Evolutionary conservation across 306 rosid species (phyloP).

Genomic region (Dicorynia guianensis): DNA sequence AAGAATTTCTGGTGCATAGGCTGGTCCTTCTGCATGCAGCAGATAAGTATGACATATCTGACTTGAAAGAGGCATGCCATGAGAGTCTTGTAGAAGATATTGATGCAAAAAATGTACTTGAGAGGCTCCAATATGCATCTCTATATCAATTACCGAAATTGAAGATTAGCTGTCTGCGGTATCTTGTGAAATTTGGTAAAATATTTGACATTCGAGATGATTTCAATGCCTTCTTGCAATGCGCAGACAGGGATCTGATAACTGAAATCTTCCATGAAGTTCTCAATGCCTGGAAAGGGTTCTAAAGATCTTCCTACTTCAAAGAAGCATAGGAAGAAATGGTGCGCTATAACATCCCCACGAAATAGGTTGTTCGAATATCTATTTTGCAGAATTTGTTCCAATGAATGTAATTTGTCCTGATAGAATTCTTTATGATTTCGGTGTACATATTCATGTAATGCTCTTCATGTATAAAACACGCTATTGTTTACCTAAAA

Average conservation of each 20-base stretch:
- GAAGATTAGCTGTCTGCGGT: constrained; percentile 75
- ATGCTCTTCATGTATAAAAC: constrained; percentile 45
- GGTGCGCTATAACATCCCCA: constrained; percentile 37
- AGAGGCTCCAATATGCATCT: constrained; percentile 91
- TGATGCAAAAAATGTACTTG: constrained; percentile 88
- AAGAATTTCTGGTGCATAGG: constrained; percentile 79
- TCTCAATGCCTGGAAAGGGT: constrained; percentile 91
- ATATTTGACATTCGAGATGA: constrained; percentile 79
- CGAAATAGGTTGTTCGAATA: constrained; percentile 51
- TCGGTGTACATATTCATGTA: constrained; percentile 48
- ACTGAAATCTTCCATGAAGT: constrained; percentile 86
- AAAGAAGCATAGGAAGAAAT: constrained; percentile 21
- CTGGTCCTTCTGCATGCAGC: constrained; percentile 87
- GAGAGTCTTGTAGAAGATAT: constrained; percentile 94
- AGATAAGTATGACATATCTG: constrained; percentile 88
- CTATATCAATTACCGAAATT: constrained; percentile 75
- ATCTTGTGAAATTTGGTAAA: constrained; percentile 96
- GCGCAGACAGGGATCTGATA: constrained; percentile 87
- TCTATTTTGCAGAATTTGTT: constrained; percentile 56
- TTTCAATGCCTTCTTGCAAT: constrained; percentile 77
- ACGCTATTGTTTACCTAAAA: constrained; percentile 36
- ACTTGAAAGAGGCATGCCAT: constrained; percentile 85
- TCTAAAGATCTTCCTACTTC: constrained; percentile 57
- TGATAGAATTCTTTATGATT: constrained; percentile 43
- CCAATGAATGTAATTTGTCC: constrained; percentile 54